Evolutionary conservation across 306 rosid species (phyloP).

Genomic region (Medicago lupulina): DNA sequence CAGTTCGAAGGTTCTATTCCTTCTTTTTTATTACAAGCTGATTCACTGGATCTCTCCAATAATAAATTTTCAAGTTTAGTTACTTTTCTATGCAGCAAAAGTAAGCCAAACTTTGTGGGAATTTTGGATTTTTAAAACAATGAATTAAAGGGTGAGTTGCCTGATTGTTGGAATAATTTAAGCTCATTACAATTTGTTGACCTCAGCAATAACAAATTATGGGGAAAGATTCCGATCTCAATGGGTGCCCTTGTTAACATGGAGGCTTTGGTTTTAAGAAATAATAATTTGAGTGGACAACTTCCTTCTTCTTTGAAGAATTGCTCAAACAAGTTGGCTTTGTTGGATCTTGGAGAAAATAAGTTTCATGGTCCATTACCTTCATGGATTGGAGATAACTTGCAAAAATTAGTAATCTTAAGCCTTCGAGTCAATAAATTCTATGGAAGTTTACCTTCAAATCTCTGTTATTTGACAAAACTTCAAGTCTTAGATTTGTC

Average conservation of each 20-base stretch:
- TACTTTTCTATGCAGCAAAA: neutral
- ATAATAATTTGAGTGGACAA: conserved; percentile 22
- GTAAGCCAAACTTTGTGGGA: neutral
- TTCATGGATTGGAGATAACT: conserved; percentile 32
- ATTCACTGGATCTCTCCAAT: neutral
- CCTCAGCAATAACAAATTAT: conserved; percentile 18
- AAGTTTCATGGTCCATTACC: conserved; percentile 32
- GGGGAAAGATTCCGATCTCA: neutral
- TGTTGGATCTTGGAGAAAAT: conserved; percentile 15
- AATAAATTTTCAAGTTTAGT: conserved; percentile 2
- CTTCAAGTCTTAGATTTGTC: neutral
- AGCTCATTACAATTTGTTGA: neutral
- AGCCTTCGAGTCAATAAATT: neutral
- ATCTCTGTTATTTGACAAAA: neutral
- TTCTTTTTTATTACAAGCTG: neutral
- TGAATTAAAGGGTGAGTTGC: neutral
- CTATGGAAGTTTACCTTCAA: conserved; percentile 8
- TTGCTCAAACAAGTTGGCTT: conserved; percentile 9
- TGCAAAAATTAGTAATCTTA: conserved; percentile 5
- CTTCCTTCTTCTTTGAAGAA: conserved; percentile 15
- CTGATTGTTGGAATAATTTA: conserved; percentile 30
- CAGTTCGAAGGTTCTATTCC: conserved; percentile 31
- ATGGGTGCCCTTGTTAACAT: neutral
- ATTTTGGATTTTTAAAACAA: conserved; percentile 28
- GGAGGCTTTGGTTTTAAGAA: conserved; percentile 20